A percentile compares a stretch with the other conserved stretches of the same genome.
Evolutionary conservation across 768 basidiomycete genomes (phyloP).

Genomic region (Pisolithus microcarpus): DNA sequence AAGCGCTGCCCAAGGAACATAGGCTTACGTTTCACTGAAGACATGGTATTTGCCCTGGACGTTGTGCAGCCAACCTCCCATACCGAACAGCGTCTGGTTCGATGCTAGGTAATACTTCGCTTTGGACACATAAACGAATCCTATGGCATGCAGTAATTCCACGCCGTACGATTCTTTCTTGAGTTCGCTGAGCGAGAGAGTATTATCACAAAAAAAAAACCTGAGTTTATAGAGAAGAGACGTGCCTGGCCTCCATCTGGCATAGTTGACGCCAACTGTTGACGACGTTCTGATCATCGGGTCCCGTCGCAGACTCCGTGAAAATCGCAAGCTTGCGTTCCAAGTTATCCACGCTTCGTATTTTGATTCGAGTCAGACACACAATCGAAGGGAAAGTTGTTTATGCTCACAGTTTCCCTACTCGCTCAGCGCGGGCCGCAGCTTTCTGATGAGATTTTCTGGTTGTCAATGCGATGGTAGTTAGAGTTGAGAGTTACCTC

Average conservation of each 20-base stretch:
- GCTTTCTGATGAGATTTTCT: slow-evolving; percentile 51
- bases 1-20: not conserved
- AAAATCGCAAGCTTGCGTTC: slow-evolving; percentile 81
- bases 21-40: slow-evolving; percentile 81
- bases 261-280: slow-evolving; percentile 73
- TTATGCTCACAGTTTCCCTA: slow-evolving; percentile 49
- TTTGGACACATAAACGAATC: slow-evolving; percentile 78
- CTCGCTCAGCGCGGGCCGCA: slow-evolving; percentile 66
- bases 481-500: slow-evolving; percentile 43
- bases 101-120: slow-evolving; percentile 79
- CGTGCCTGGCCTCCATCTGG: slow-evolving; percentile 75
- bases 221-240: slow-evolving; percentile 9
- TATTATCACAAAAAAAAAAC: slow-evolving; percentile 1
- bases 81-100: slow-evolving; percentile 60
- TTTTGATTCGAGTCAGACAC: not conserved
- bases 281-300: slow-evolving; percentile 61
- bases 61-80: slow-evolving; percentile 90
- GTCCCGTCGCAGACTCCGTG: slow-evolving; percentile 72
- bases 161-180: slow-evolving; percentile 83
- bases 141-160: slow-evolving; percentile 79
- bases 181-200: slow-evolving; percentile 49
- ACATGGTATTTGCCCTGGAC: slow-evolving; percentile 91
- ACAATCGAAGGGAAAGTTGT: not conserved
- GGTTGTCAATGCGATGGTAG: slow-evolving; percentile 1
- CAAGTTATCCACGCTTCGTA: slow-evolving; percentile 53